Evolutionary conservation across 148 eudicot genomes (phyloP).

Genomic region (Cornus suecica): DNA sequence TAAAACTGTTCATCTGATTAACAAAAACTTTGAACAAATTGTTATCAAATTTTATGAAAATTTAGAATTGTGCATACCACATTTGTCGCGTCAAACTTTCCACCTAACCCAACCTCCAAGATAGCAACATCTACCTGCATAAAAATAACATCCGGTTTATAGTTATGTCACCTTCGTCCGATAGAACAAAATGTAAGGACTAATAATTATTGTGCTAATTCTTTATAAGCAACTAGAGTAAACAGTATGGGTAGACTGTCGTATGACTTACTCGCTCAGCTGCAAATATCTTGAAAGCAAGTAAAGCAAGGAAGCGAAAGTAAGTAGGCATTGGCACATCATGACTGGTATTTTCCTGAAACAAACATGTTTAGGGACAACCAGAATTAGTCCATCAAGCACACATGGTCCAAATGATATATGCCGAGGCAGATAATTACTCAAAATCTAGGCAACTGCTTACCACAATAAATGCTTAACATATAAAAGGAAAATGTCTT

Average conservation of each 20-base stretch:
- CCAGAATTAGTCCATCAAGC: constrained; percentile 9
- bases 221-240: not conserved
- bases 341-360: constrained; percentile 65
- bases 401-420: not conserved
- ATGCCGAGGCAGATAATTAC: not conserved
- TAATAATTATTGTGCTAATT: not conserved
- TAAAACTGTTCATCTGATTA: not conserved
- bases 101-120: constrained; percentile 97
- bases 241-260: not conserved
- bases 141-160: constrained; percentile 2
- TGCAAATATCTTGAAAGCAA: constrained; percentile 94
- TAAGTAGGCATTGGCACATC: constrained; percentile 92
- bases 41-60: not conserved
- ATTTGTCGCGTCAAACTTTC: constrained; percentile 96
- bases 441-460: not conserved
- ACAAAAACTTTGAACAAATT: not conserved
- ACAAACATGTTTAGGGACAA: constrained; percentile 10
- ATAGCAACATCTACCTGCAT: constrained; percentile 94
- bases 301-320: constrained; percentile 92
- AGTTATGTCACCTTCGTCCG: not conserved
- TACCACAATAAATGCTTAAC: not conserved
- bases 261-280: constrained; percentile 62
- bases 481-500: not conserved
- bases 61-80: constrained; percentile 51
- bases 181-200: not conserved